A percentile compares a stretch with the other conserved stretches of the same genome.
Evolutionary conservation across 2,329 filamentous ascomycete genomes (phyloP).

Genomic region (Chaetoscypha palmicola): DNA sequence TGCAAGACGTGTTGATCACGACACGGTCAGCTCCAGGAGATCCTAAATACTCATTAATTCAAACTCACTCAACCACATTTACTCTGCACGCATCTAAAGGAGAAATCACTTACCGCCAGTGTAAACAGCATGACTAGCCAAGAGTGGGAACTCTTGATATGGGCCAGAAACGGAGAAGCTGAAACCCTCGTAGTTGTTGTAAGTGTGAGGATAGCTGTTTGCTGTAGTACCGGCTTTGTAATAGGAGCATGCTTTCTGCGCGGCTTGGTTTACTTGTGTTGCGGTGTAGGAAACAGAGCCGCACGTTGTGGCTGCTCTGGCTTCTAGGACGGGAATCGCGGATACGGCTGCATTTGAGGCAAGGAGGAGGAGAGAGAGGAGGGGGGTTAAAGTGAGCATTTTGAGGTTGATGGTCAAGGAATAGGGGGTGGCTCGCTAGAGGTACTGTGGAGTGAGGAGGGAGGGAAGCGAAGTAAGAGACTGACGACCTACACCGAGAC

Average conservation of each 20-base stretch:
- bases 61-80: too few species aligned
- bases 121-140: slow-evolving; percentile 42
- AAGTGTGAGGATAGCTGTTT: slow-evolving; percentile 47
- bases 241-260: slow-evolving; percentile 44
- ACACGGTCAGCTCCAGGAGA: slow-evolving; percentile 62
- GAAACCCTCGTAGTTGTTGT: slow-evolving; percentile 58
- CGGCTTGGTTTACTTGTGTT: slow-evolving; percentile 42
- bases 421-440: not conserved
- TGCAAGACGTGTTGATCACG: slow-evolving; percentile 50
- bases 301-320: slow-evolving; percentile 44
- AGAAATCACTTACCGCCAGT: slow-evolving; percentile 41
- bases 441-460: not conserved
- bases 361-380: slow-evolving; percentile 9
- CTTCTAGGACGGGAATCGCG: slow-evolving; percentile 27
- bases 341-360: slow-evolving; percentile 1
- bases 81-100: too few species aligned
- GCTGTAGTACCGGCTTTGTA: slow-evolving; percentile 35
- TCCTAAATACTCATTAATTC: slow-evolving; percentile 34
- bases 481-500: not conserved
- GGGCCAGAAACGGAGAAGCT: slow-evolving; percentile 48
- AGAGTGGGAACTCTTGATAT: slow-evolving; percentile 58
- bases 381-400: slow-evolving; percentile 1
- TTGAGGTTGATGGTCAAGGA: slow-evolving; percentile 1
- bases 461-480: not conserved
- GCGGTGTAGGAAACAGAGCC: slow-evolving; percentile 46